Evolutionary conservation across 805 yeast species (phyloP), one percentile per base, ranked within the genome.

Genomic region (Candida qinlingensis): DNA sequence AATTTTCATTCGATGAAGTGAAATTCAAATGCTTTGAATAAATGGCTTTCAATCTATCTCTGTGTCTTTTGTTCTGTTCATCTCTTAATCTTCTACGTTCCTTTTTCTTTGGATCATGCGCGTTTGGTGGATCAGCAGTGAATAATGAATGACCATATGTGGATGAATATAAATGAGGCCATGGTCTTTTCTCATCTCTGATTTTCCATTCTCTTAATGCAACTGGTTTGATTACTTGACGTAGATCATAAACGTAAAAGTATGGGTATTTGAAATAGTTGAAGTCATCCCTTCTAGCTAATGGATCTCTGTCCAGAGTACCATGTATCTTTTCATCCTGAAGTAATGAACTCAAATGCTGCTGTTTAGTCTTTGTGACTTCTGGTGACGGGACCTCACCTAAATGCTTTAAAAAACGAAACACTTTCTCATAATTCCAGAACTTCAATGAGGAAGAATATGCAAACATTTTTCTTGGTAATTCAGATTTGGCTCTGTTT

Each of bases 371-470:
- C 26, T 27, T 31, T 10, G 41, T 42, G 41, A 6, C 65, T 53
- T 30, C 64, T 50, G 42, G 66, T 33, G 29, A 54, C 42, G 48
- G 58, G 36, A 40, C 50, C 45, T 59, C 81, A 43, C 80, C 81
- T 57, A 87, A 68, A 63, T 87, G 80, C 52, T 74, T 77, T 64
- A 90, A 73, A 60, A 91, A 91, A 45, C 96, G 70, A 58, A 81
- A 77, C 2, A 91, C 89, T 65, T 91, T 92, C 48, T 88, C 96
- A 58, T 79, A 83, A 37, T 84, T 80, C 97, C 97, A 92, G 27
- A 91, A 85, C 64, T 91, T 88, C n/a, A 58, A 38, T 40, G 37
- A 39, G 37, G 49, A 41, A 31, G 50, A 42, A 19, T 34, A n/a
- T 33, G 37, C 53, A 64, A 85, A 77, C 72, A 88, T 80, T 62